Base-by-base conservation (phyloP, 139 green algal genomes). In the Ettlia oleoabundans region DNA sequence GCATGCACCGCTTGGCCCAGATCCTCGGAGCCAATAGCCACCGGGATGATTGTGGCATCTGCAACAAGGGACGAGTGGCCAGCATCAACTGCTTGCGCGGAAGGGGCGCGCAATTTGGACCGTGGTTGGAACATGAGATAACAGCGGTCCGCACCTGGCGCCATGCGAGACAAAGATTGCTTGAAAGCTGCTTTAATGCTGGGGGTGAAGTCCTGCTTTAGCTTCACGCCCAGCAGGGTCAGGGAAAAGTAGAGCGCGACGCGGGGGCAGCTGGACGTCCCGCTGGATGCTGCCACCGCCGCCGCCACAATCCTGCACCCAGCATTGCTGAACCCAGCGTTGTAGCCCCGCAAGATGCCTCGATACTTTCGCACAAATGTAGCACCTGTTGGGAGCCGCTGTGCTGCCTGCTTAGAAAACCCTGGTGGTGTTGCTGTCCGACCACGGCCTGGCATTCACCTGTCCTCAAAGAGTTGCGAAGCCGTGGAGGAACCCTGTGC, bases 11-110 rank as follows among this genome's bases (percentile, higher is more conserved):
- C 30, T 30, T 64, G 70, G n/a, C 42, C 70, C 68, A 55, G 8
- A 42, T 63, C 70, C 70, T 42, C 42, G 9, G 70, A 42, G 19
- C 30, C 70, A 32, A 63, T 63, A 30, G 43, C 70, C n/a, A 77
- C 70, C 24, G 43, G 43, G 9, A 77, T 21, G 42, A 77, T 43
- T 9, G 70, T 77, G 70, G 70, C 70, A 28, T 19, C 70, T 77
- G 70, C 67, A 53, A 13, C 5, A 32, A n/a, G 15, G 33, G 2
- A 19, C 63, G 26, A 4, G 63, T 7, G 1, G 2, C 35, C 35
- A 47, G 8, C 32, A 52, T n/a, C n/a, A n/a, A n/a, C n/a, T n/a
- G n/a, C n/a, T n/a, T n/a, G n/a, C n/a, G n/a, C n/a, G n/a, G n/a
- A n/a, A n/a, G n/a, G n/a, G n/a, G n/a, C n/a, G n/a, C n/a, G n/a